A percentile compares a stretch with the other conserved stretches of the same genome.
These are phyloP conservation scores for Canavalia gladiata DNA, from an alignment of 306 rosid genomes.

Conservation along the genomic window DNA sequence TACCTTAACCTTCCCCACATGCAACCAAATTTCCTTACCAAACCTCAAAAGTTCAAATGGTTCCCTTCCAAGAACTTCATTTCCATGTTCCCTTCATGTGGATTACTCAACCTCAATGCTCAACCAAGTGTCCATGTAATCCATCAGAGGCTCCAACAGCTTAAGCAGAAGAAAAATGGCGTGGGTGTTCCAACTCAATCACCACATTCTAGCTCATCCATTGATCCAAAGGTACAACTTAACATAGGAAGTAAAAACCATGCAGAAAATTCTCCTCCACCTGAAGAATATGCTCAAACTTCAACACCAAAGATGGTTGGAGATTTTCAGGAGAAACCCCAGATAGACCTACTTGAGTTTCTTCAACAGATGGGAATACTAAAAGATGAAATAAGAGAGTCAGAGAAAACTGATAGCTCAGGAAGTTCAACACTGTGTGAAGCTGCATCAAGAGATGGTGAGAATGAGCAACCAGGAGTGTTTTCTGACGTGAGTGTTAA, in stretches of 20 bases:
- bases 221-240: conserved; percentile 54
- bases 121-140: conserved; percentile 97
- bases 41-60: conserved; percentile 82
- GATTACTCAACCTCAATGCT: conserved; percentile 86
- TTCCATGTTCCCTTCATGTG: conserved; percentile 84
- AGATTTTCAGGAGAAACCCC: conserved; percentile 80
- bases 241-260: conserved; percentile 36
- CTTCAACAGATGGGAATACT: conserved; percentile 90
- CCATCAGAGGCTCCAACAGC: conserved; percentile 87
- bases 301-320: conserved; percentile 48
- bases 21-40: conserved; percentile 56
- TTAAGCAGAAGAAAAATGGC: conserved; percentile 63
- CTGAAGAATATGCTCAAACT: conserved; percentile 49
- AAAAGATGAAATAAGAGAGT: conserved; percentile 55
- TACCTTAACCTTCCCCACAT: conserved; percentile 95
- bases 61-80: conserved; percentile 86
- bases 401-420: conserved; percentile 55
- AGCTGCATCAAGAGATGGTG: conserved; percentile 49
- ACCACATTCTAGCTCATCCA: conserved; percentile 52
- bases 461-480: conserved; percentile 59
- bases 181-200: conserved; percentile 50
- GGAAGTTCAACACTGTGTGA: conserved; percentile 59
- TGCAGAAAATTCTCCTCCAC: conserved; percentile 33
- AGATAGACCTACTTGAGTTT: conserved; percentile 96
- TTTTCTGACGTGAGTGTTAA: conserved; percentile 67